These are phyloP conservation scores for Herpomyces periplanetae DNA, from an alignment of 2,329 filamentous ascomycete species.

Conservation along the genomic window DNA sequence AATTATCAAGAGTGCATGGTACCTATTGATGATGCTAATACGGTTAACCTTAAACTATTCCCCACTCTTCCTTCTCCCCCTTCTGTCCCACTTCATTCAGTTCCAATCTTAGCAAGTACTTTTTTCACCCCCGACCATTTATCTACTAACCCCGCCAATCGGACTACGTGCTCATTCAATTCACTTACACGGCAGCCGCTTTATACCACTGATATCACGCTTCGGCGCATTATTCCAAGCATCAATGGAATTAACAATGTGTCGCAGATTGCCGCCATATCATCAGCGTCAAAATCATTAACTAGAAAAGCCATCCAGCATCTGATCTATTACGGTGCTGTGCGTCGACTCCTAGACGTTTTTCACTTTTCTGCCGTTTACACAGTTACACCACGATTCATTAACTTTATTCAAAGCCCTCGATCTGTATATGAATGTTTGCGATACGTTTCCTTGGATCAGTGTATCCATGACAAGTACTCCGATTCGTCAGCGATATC, in stretches of 20 bases:
- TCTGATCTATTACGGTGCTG: constrained; percentile 63
- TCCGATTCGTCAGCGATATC: constrained; percentile 2
- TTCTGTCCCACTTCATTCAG: constrained; percentile 48
- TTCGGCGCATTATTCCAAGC: constrained; percentile 37
- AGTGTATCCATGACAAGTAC: constrained; percentile 1
- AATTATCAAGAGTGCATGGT: constrained; percentile 98
- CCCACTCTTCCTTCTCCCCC: constrained; percentile 38
- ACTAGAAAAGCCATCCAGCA: constrained; percentile 57
- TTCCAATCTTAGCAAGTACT: constrained; percentile 45
- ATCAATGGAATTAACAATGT: constrained; percentile 77
- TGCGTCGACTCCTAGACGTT: constrained; percentile 61
- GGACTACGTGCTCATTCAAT: too few relatives aligned
- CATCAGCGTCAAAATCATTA: constrained; percentile 51
- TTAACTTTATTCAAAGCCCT: constrained; percentile 34
- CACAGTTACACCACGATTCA: constrained; percentile 35
- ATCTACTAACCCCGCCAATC: too few relatives aligned
- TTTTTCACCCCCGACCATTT: too few relatives aligned
- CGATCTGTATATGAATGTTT: constrained; percentile 53
- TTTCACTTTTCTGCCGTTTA: constrained; percentile 85
- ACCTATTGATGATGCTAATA: constrained; percentile 70
- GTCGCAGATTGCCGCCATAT: constrained; percentile 41
- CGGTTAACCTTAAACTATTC: constrained; percentile 82
- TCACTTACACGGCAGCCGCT: constrained; percentile 17
- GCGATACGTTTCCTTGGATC: constrained; percentile 24
- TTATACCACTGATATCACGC: constrained; percentile 42